Evolutionary conservation across 306 rosid species (phyloP), one percentile per base, ranked within the genome.

Genomic region (Acacia melanoxylon): DNA sequence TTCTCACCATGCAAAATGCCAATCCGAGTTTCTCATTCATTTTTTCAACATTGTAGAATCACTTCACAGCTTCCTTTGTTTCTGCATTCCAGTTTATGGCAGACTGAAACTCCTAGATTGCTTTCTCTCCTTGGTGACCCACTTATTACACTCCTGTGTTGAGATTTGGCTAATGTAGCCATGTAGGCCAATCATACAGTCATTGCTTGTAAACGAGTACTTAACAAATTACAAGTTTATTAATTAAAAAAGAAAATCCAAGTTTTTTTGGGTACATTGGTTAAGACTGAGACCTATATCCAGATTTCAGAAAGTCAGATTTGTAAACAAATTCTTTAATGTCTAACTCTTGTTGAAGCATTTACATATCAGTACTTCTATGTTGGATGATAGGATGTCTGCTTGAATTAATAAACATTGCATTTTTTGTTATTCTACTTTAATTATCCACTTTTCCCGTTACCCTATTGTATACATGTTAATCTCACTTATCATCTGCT

Each of bases 401-500:
- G 75, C 75, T 48, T 75, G 58, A 77, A 68, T 77, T 42, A 76
- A 68, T 58, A 51, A 16, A 24, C 51, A 81, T 62, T 73, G n/a
- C 31, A 48, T 44, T 56, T 37, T 71, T 77, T 78, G 19, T 58
- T 61, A 22, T 59, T 67, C 41, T 29, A 67, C 37, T 5, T 41
- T 73, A 14, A 29, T 79, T 31, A 58, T 69, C 51, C 24, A 76
- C 65, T 80, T 74, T 9, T n/a, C 16, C 33, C 37, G 8, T 74
- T 16, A 80, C 66, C 46, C 41, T 24, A 29, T 20, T 10, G 13
- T 52, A 22, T 76, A 65, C 10, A 25, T 72, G 40, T 33, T 80
- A 81, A 77, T 65, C 80, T 84, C 48, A 77, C 78, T 77, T 29
- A 65, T 51, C 17, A 25, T 66, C 5, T 76, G 72, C 79, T 69